phyloP scores from a whole-genome alignment of 257 asterid species.

The Lavandula angustifolia region DNA sequence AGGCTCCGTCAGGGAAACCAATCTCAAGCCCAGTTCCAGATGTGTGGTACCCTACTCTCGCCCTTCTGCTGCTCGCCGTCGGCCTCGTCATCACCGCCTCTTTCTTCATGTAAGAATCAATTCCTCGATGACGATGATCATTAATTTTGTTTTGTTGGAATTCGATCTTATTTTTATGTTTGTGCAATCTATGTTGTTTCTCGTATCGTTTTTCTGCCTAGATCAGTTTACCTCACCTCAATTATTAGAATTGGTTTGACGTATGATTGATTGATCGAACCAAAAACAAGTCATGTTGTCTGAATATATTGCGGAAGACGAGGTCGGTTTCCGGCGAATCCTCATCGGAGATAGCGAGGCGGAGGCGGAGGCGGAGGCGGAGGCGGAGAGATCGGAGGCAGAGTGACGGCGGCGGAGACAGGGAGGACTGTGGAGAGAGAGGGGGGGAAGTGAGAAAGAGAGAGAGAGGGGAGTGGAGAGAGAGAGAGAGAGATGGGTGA shows the following conservation, averaged over 20 bases:
- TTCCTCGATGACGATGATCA: not conserved
- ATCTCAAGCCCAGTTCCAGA: slow-evolving; percentile 91
- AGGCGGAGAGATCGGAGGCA: too few relatives aligned
- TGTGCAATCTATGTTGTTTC: not conserved
- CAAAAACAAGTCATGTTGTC: too few relatives aligned
- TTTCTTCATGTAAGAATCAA: slow-evolving; percentile 66
- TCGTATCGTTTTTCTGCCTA: not conserved
- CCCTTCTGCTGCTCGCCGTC: slow-evolving; percentile 70
- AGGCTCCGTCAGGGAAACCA: slow-evolving; percentile 79
- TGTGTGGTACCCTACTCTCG: slow-evolving; percentile 84
- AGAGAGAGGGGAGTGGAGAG: too few relatives aligned
- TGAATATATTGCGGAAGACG: too few relatives aligned
- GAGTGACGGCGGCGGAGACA: too few relatives aligned
- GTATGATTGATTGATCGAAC: slow-evolving; percentile 36
- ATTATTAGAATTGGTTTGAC: slow-evolving; percentile 10
- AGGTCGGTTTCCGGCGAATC: too few relatives aligned
- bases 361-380: too few relatives aligned
- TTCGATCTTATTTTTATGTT: slow-evolving; percentile 25
- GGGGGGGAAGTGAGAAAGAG: too few relatives aligned
- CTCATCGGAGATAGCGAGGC: too few relatives aligned
- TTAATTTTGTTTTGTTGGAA: not conserved
- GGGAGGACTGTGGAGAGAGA: too few relatives aligned
- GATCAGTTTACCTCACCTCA: slow-evolving; percentile 13
- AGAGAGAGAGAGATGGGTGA: too few relatives aligned
- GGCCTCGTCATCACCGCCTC: slow-evolving; percentile 84